phyloP scores from a whole-genome alignment of 768 basidiomycete species.

The Russula emetica region DNA sequence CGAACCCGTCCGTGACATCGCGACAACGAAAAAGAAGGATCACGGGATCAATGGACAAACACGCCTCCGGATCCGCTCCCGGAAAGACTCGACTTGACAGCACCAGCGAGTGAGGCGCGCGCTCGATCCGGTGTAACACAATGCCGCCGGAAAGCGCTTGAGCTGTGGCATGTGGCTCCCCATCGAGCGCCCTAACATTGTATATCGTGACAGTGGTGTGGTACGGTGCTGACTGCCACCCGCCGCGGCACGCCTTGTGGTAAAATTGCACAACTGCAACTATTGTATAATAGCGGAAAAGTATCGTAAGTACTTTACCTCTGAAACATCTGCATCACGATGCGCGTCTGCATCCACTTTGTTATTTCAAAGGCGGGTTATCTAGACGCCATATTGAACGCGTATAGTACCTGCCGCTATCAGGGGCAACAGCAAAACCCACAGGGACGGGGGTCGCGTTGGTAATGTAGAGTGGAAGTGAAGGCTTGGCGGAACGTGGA shows the following conservation, averaged over 20 bases:
- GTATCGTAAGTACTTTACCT: neutral
- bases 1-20: slow-evolving; percentile 2
- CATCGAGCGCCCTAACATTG: neutral
- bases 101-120: neutral
- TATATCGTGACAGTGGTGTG: too few species aligned
- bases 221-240: neutral
- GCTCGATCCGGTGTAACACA: neutral
- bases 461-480: neutral
- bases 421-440: neutral
- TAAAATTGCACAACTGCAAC: neutral
- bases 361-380: neutral
- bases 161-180: too few species aligned
- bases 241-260: neutral
- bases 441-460: neutral
- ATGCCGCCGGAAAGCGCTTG: neutral
- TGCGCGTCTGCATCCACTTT: too few species aligned
- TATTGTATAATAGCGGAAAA: neutral
- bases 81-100: neutral
- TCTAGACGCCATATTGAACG: neutral
- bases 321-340: neutral
- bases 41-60: neutral
- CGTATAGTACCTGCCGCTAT: neutral
- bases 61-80: neutral
- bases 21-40: neutral
- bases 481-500: neutral